Percentiles rank a stretch among this genome's conserved stretches.
Evolutionary conservation across 306 rosid genomes (phyloP).

Genomic region (Vigna angularis): DNA sequence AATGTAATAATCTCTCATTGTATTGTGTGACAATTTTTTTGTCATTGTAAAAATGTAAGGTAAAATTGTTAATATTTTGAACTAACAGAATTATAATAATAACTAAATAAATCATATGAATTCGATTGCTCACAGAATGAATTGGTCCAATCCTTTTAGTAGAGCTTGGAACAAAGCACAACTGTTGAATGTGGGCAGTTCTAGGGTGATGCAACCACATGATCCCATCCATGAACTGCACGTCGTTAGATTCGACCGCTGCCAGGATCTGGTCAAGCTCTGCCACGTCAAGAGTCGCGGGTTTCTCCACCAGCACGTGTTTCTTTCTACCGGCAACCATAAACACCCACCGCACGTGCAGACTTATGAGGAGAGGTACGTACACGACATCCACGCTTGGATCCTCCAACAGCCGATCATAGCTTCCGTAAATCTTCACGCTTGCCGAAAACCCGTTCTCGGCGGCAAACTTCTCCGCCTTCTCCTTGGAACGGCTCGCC

Average conservation of each 20-base stretch:
- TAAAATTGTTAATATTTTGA: no score
- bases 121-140: constrained; percentile 52
- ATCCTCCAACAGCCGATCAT: constrained; percentile 67
- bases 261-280: constrained; percentile 71
- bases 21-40: no score
- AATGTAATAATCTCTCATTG: not conserved
- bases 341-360: constrained; percentile 74
- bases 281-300: constrained; percentile 63
- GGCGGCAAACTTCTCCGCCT: constrained; percentile 65
- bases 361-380: constrained; percentile 71
- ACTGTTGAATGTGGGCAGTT: constrained; percentile 60
- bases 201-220: constrained; percentile 95
- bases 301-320: constrained; percentile 82
- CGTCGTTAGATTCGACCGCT: constrained; percentile 71
- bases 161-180: constrained; percentile 54
- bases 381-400: constrained; percentile 77
- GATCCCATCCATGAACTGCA: constrained; percentile 82
- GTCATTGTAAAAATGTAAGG: no score
- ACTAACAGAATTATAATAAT: no score
- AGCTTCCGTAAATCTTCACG: constrained; percentile 67
- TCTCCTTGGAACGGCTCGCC: constrained; percentile 70
- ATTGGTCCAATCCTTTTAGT: constrained; percentile 46
- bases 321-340: constrained; percentile 76
- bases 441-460: constrained; percentile 38
- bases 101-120: not conserved